phyloP scores from a whole-genome alignment of 164 flowering plant species.

The Stephania yunnanensis region DNA sequence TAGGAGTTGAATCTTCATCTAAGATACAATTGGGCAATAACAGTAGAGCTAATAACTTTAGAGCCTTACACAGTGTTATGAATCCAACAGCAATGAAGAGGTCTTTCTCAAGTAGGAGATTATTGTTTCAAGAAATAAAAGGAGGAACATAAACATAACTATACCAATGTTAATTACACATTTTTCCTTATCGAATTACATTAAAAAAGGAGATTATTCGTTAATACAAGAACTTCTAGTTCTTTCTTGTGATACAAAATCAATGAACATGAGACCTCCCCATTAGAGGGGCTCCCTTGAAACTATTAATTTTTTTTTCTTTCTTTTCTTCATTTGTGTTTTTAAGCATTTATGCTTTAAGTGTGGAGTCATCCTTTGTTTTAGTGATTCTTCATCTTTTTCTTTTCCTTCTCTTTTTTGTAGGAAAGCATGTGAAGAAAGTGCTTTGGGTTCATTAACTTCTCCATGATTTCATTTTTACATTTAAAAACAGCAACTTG shows the following conservation, averaged over 20 bases:
- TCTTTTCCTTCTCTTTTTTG: neutral
- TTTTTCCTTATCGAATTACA: neutral
- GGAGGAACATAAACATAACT: slow-evolving; percentile 6
- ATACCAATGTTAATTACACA: neutral
- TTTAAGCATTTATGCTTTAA: neutral
- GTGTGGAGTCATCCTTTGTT: neutral
- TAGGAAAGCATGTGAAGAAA: neutral
- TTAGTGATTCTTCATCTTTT: neutral
- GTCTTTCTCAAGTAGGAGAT: slow-evolving; percentile 70
- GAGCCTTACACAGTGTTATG: slow-evolving; percentile 31
- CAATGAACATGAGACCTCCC: neutral
- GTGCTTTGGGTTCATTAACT: neutral
- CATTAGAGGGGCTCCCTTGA: neutral
- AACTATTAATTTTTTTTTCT: neutral
- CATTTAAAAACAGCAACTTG: neutral
- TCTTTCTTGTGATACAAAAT: neutral
- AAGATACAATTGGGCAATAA: slow-evolving; percentile 22
- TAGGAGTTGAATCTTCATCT: slow-evolving; percentile 21
- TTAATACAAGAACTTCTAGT: neutral
- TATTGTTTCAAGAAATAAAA: slow-evolving; percentile 34
- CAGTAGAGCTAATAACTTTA: slow-evolving; percentile 22
- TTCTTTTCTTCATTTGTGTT: neutral
- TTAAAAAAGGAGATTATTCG: neutral
- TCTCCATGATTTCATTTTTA: neutral
- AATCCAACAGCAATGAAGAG: slow-evolving; percentile 49